These are phyloP conservation scores for Didymella segeticola DNA, from an alignment of 2,329 filamentous ascomycete species.

Conservation along the genomic window DNA sequence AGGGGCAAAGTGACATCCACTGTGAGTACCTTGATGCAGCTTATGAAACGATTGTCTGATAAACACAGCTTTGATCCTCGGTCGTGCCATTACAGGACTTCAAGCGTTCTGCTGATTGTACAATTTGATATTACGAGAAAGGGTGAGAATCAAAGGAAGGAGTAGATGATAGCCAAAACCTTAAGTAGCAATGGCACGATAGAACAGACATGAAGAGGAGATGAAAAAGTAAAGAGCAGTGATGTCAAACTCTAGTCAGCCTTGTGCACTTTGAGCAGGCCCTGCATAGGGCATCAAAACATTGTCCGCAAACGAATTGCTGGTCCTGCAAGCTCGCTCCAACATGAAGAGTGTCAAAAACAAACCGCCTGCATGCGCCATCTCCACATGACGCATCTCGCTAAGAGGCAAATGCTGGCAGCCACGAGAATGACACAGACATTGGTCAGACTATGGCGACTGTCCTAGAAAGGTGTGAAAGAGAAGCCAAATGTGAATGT, in stretches of 20 bases:
- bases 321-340: slow-evolving; percentile 19
- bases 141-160: background rate
- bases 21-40: slow-evolving; percentile 65
- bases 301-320: slow-evolving; percentile 19
- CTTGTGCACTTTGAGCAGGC: background rate
- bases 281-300: slow-evolving; percentile 8
- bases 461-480: background rate
- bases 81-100: slow-evolving; percentile 66
- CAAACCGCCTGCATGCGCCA: slow-evolving; percentile 23
- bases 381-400: slow-evolving; percentile 17
- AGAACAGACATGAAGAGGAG: background rate
- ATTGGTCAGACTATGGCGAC: slow-evolving; percentile 22
- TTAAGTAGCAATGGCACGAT: background rate
- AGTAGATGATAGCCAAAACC: background rate
- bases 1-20: slow-evolving; percentile 98
- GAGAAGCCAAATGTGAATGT: slow-evolving; percentile 23
- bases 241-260: background rate
- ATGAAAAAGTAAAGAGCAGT: background rate
- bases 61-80: slow-evolving; percentile 55
- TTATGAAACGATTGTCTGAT: slow-evolving; percentile 27
- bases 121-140: background rate
- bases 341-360: slow-evolving; percentile 28
- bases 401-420: slow-evolving; percentile 11
- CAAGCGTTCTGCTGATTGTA: slow-evolving; percentile 74
- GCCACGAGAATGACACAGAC: slow-evolving; percentile 20